Percentiles rank a stretch among this genome's conserved stretches.
Conservation (phyloP, 345 rosid genomes). For the Camelina hispida region DNA sequence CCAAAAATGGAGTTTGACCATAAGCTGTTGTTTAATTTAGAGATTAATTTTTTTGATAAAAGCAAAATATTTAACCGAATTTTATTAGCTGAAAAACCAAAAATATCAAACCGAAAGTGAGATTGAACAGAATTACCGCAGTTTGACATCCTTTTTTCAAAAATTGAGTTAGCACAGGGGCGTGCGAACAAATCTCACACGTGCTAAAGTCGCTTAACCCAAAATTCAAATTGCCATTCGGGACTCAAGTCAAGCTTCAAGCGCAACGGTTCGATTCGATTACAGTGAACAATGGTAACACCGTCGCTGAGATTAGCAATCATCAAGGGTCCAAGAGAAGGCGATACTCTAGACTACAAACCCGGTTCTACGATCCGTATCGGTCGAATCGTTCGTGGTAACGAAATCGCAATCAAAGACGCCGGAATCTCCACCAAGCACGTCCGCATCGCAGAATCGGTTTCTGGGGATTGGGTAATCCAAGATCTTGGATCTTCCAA, state of each 20-base stretch:
- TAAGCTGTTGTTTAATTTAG: too few species aligned
- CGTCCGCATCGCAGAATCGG: constrained; percentile 10
- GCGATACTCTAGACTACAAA: constrained; percentile 58
- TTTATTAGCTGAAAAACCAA: too few species aligned
- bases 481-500: constrained; percentile 74
- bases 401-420: constrained; percentile 50
- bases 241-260: neutral
- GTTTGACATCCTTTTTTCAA: too few species aligned
- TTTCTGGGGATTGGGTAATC: constrained; percentile 59
- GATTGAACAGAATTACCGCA: too few species aligned
- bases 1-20: too few species aligned
- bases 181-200: neutral
- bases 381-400: constrained; percentile 73
- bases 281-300: constrained; percentile 28
- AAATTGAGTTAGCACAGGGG: too few species aligned
- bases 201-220: neutral
- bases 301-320: constrained; percentile 49
- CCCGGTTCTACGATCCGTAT: constrained; percentile 53
- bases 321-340: constrained; percentile 60
- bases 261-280: neutral
- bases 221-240: neutral
- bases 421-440: neutral
- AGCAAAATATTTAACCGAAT: too few species aligned
- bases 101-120: too few species aligned
- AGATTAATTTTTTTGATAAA: too few species aligned